A percentile compares a stretch with the other conserved stretches of the same genome.
These are phyloP conservation scores for Chlamydomonas applanata DNA, from an alignment of 139 green algal species.

Conservation along the genomic window DNA sequence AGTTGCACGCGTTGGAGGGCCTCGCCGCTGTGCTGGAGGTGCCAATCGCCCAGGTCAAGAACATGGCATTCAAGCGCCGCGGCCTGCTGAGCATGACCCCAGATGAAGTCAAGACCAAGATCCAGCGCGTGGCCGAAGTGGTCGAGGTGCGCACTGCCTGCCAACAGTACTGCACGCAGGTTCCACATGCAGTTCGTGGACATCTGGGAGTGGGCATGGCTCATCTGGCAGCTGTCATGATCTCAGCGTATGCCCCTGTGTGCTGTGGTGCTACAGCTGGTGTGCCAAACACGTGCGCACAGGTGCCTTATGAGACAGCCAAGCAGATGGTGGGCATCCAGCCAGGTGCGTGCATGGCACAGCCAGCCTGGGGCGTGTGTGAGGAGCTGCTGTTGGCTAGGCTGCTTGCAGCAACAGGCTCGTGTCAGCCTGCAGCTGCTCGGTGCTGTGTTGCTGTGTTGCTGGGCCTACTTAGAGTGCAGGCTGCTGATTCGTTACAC, in stretches of 20 bases:
- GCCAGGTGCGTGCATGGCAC: conserved; percentile 32
- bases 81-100: conserved; percentile 33
- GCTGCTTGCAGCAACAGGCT: too few relatives aligned
- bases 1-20: conserved; percentile 14
- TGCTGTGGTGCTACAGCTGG: not conserved
- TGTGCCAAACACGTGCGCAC: not conserved
- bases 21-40: conserved; percentile 35
- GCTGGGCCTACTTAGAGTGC: too few relatives aligned
- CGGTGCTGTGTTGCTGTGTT: too few relatives aligned
- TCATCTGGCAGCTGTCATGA: too few relatives aligned
- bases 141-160: conserved; percentile 33
- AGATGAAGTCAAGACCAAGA: conserved; percentile 25
- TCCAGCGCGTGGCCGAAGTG: conserved; percentile 28
- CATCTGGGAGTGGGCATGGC: not conserved
- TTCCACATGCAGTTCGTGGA: not conserved
- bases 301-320: conserved; percentile 40
- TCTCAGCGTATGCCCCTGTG: too few relatives aligned
- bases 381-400: too few relatives aligned
- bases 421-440: too few relatives aligned
- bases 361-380: too few relatives aligned
- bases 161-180: not conserved
- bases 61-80: conserved; percentile 51
- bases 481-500: too few relatives aligned
- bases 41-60: conserved; percentile 31
- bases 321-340: conserved; percentile 47